Percentiles rank a stretch among this genome's conserved stretches.
These are phyloP conservation scores for Kingdonia uniflora DNA, from an alignment of 164 flowering plant species.

Conservation along the genomic window DNA sequence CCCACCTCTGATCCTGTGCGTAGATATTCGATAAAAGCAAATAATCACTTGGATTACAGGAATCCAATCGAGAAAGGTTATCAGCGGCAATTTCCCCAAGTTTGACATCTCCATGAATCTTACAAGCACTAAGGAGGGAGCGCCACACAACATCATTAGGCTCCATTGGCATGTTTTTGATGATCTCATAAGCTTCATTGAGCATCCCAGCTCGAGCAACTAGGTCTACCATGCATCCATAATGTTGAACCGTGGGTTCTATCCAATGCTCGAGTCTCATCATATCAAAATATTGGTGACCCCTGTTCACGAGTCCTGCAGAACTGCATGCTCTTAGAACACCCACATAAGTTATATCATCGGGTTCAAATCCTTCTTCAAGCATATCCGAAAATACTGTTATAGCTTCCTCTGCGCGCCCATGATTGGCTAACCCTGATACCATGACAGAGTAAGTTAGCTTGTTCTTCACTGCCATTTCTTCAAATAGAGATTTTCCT, in stretches of 20 bases:
- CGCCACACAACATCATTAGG: conserved; percentile 71
- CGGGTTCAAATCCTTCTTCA: conserved; percentile 43
- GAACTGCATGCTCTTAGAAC: conserved; percentile 66
- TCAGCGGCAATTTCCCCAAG: conserved; percentile 37
- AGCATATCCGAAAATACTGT: conserved; percentile 51
- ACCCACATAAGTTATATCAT: conserved; percentile 51
- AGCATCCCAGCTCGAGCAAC: conserved; percentile 59
- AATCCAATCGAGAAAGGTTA: conserved; percentile 25
- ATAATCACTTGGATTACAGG: conserved; percentile 42
- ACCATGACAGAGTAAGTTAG: conserved; percentile 59
- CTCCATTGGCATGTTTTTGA: conserved; percentile 52
- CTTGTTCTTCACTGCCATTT: conserved; percentile 36
- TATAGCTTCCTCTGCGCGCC: conserved; percentile 46
- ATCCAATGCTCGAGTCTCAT: conserved; percentile 54
- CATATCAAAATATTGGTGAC: conserved; percentile 30
- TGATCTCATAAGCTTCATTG: conserved; percentile 48
- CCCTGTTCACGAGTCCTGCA: conserved; percentile 59
- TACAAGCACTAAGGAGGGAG: conserved; percentile 58
- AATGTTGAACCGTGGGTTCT: conserved; percentile 60
- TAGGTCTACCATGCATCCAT: conserved; percentile 81
- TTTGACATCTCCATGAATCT: conserved; percentile 36
- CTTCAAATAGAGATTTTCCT: conserved; percentile 33
- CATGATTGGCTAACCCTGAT: conserved; percentile 66
- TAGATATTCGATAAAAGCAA: conserved; percentile 48
- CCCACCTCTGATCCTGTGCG: conserved; percentile 52